Conservation (phyloP, 2,329 filamentous ascomycete genomes). For the Elsinoe batatas region DNA sequence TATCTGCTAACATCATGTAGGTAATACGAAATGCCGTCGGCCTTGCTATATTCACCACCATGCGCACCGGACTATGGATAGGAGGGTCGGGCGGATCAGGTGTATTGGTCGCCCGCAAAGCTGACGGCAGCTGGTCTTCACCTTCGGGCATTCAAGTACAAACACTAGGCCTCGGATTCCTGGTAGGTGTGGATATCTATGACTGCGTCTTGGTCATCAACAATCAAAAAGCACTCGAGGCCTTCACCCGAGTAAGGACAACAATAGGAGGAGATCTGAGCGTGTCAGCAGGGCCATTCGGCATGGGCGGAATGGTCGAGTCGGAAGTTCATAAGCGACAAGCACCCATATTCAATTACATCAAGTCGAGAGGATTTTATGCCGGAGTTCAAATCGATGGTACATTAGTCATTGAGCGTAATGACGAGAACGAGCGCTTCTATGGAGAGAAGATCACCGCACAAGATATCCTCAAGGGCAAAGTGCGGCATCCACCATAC, state of each 20-base stretch:
- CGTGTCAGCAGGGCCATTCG: constrained; percentile 66
- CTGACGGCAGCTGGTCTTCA: constrained; percentile 82
- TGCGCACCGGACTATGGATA: constrained; percentile 87
- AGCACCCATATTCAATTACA: constrained; percentile 69
- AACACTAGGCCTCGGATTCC: constrained; percentile 77
- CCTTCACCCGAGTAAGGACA: constrained; percentile 68
- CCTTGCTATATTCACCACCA: constrained; percentile 87
- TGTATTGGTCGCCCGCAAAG: constrained; percentile 71
- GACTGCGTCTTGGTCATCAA: constrained; percentile 93
- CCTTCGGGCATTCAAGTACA: constrained; percentile 87
- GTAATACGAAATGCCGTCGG: constrained; percentile 86
- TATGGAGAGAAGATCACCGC: constrained; percentile 59
- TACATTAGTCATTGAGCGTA: constrained; percentile 73
- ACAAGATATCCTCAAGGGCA: constrained; percentile 53
- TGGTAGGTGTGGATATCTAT: constrained; percentile 88
- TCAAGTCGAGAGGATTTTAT: constrained; percentile 83
- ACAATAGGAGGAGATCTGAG: constrained; percentile 75
- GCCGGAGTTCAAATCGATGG: constrained; percentile 80
- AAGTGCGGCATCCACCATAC: constrained; percentile 46
- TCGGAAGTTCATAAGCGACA: constrained; percentile 57
- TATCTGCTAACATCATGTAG: constrained; percentile 26
- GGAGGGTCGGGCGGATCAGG: constrained; percentile 86
- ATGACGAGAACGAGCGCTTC: constrained; percentile 80
- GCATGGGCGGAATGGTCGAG: constrained; percentile 64
- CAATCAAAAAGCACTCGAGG: constrained; percentile 70